These are phyloP conservation scores for Talaromyces islandicus DNA, from an alignment of 2,329 filamentous ascomycete genomes.

Conservation along the genomic window DNA sequence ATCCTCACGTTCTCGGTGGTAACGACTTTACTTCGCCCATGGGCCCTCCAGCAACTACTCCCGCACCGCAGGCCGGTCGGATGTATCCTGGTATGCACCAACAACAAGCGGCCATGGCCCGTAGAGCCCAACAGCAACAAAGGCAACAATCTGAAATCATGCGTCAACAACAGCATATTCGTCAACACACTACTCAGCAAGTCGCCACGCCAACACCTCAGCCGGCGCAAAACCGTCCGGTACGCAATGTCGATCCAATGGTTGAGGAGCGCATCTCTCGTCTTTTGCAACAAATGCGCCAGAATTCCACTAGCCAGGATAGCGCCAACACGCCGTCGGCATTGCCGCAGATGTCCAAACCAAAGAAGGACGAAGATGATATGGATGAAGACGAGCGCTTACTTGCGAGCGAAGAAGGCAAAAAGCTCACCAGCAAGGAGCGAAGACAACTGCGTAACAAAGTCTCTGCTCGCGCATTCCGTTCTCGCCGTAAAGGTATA, in stretches of 20 bases:
- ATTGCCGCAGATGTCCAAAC: constrained; percentile 63
- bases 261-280: constrained; percentile 92
- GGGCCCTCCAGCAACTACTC: constrained; percentile 49
- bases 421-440: constrained; percentile 98
- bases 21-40: background rate
- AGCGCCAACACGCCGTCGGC: constrained; percentile 44
- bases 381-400: constrained; percentile 98
- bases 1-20: constrained; percentile 64
- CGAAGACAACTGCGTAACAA: constrained; percentile 97
- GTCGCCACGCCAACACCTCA: constrained; percentile 16
- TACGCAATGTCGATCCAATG: constrained; percentile 55
- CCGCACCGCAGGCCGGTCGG: constrained; percentile 58
- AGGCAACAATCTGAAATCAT: constrained; percentile 56
- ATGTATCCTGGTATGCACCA: constrained; percentile 93
- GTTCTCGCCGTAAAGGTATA: constrained; percentile 95
- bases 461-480: constrained; percentile 94
- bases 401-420: constrained; percentile 93
- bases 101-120: constrained; percentile 72
- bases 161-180: constrained; percentile 37
- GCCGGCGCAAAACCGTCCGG: constrained; percentile 23
- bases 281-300: constrained; percentile 85
- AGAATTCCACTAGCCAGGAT: constrained; percentile 35
- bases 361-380: constrained; percentile 92
- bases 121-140: constrained; percentile 57
- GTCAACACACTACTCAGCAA: constrained; percentile 22